These are phyloP conservation scores for Fusarium hostae DNA, from an alignment of 2,329 filamentous ascomycete genomes.

Conservation along the genomic window DNA sequence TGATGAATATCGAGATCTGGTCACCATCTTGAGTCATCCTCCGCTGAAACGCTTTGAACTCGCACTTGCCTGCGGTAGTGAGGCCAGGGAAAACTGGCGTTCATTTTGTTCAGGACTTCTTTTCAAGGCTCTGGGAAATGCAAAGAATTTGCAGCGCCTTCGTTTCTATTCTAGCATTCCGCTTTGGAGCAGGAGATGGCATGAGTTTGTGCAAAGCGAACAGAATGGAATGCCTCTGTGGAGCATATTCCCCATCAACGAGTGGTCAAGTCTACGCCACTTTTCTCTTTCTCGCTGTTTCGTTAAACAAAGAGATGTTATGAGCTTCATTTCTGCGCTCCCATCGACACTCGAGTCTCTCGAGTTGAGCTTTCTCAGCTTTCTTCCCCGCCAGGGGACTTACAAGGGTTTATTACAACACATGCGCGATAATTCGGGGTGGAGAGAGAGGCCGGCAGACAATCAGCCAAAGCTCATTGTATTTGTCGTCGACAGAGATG, in stretches of 20 bases:
- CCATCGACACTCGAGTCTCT: constrained; percentile 46
- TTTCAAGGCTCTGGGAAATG: background rate
- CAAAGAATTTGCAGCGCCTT: constrained; percentile 38
- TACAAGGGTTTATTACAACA: constrained; percentile 12
- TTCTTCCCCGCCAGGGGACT: constrained; percentile 19
- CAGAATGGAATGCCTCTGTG: constrained; percentile 35
- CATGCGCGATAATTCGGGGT: background rate
- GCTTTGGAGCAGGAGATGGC: rapidly evolving
- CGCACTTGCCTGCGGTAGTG: background rate
- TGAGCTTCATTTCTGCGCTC: constrained; percentile 44
- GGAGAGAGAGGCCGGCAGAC: background rate
- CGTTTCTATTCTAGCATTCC: constrained; percentile 22
- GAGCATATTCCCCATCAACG: constrained; percentile 46
- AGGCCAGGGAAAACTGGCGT: rapidly evolving
- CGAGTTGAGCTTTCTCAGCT: constrained; percentile 49
- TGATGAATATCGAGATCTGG: constrained; percentile 7
- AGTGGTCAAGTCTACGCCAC: constrained; percentile 45
- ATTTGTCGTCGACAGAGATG: background rate
- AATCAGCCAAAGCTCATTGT: constrained; percentile 3
- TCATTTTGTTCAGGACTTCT: constrained; percentile 5
- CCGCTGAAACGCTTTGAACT: constrained; percentile 10
- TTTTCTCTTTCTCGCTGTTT: constrained; percentile 48
- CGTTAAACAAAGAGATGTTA: constrained; percentile 44
- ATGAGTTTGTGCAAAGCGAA: rapidly evolving
- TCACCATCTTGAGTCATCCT: background rate